Percentiles rank a stretch among this genome's conserved stretches.
phyloP scores from a whole-genome alignment of 805 yeast species.

The Candida railenensis region DNA sequence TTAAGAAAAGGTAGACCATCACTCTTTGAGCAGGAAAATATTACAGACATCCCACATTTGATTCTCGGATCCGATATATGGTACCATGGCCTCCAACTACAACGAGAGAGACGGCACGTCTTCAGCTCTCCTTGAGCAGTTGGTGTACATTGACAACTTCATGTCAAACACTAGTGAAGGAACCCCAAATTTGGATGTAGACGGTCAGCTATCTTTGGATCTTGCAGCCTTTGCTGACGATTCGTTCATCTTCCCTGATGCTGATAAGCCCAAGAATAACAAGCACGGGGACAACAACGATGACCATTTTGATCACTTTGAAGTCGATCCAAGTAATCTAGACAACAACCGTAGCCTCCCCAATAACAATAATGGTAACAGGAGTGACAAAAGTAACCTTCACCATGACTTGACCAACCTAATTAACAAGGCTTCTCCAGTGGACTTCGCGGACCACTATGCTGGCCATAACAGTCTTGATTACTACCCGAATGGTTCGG shows the following conservation, averaged over 20 bases:
- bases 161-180: conserved; percentile 46
- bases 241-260: conserved; percentile 77
- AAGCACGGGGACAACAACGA: conserved; percentile 10
- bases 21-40: no score
- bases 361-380: conserved; percentile 4
- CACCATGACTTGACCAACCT: conserved; percentile 1
- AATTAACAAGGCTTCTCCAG: conserved; percentile 1
- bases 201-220: conserved; percentile 48
- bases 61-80: neutral
- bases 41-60: no score
- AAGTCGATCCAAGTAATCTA: conserved; percentile 3
- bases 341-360: conserved; percentile 8
- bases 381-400: conserved; percentile 1
- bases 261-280: conserved; percentile 57
- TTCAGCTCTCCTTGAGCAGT: conserved; percentile 63
- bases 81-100: neutral
- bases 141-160: conserved; percentile 77
- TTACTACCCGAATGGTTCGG: neutral
- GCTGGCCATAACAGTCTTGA: neutral
- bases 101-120: conserved; percentile 13
- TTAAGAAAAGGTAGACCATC: no score
- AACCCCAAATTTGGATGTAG: conserved; percentile 40
- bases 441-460: neutral
- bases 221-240: conserved; percentile 83
- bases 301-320: neutral